phyloP scores from a whole-genome alignment of 108 stramenopile species.

The Epithemia pelagica region DNA sequence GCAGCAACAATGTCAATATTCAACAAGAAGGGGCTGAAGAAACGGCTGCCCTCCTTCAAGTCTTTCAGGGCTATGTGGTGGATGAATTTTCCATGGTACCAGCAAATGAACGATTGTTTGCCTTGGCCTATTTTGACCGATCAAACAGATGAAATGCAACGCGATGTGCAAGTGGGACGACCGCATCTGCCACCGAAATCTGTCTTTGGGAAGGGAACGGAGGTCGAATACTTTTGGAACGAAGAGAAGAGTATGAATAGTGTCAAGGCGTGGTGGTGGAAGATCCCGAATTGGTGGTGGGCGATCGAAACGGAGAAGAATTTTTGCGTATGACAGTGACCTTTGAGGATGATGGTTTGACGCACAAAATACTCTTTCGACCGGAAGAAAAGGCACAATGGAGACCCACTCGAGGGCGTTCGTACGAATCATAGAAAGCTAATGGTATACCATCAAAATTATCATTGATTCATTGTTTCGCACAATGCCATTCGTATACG shows the following conservation, averaged over 20 bases:
- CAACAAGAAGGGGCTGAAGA: conserved; percentile 49
- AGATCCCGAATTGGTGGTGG: conserved; percentile 60
- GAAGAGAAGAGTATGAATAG: conserved; percentile 75
- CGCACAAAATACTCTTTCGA: conserved; percentile 56
- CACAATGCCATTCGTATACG: too few relatives aligned
- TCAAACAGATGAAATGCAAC: conserved; percentile 12
- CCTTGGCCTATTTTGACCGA: conserved; percentile 63
- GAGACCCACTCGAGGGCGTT: conserved; percentile 36
- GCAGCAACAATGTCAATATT: conserved; percentile 2
- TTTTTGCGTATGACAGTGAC: conserved; percentile 47
- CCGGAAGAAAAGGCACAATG: conserved; percentile 81
- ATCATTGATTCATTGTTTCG: too few relatives aligned
- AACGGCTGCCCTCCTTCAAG: conserved; percentile 53
- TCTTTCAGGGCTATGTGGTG: conserved; percentile 45
- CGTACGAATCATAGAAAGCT: neutral
- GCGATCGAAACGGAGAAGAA: conserved; percentile 26
- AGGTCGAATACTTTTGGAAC: conserved; percentile 77
- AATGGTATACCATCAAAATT: too few relatives aligned
- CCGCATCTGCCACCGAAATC: conserved; percentile 51
- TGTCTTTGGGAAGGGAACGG: conserved; percentile 45
- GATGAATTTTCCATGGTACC: conserved; percentile 47
- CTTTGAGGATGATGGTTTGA: conserved; percentile 72
- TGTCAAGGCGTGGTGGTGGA: conserved; percentile 59
- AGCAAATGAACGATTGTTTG: conserved; percentile 34
- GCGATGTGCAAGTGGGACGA: conserved; percentile 68